Conservation (phyloP, 1,284 basidiomycete genomes). For the Chondrostereum purpureum region DNA sequence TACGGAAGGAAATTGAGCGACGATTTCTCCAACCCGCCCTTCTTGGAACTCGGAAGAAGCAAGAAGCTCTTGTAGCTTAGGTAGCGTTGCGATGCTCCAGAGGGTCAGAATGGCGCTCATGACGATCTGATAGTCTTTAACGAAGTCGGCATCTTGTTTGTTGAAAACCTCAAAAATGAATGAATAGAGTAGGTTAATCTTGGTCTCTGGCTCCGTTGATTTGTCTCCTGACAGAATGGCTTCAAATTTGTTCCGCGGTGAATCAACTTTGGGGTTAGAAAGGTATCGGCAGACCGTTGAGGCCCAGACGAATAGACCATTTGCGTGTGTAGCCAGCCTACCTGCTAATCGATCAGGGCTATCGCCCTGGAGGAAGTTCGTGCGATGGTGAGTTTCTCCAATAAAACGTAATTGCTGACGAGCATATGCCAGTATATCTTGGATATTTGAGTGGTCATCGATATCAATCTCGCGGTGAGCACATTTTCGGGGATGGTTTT, state of each 20-base stretch:
- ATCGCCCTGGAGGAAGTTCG: constrained; percentile 12
- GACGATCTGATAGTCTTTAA: constrained; percentile 14
- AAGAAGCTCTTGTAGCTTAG: constrained; percentile 13
- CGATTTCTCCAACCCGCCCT: constrained; percentile 4
- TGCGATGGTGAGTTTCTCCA: not conserved
- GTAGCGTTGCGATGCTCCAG: no score
- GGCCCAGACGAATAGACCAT: constrained; percentile 20
- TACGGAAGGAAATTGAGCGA: constrained; percentile 11
- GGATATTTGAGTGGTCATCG: not conserved
- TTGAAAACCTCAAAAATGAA: constrained; percentile 16
- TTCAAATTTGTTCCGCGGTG: constrained; percentile 14
- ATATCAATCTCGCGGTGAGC: not conserved
- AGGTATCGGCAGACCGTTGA: constrained; percentile 17
- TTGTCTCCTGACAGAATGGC: constrained; percentile 2
- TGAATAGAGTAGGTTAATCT: constrained; percentile 18
- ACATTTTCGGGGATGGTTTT: no score
- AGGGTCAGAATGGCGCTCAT: constrained; percentile 18
- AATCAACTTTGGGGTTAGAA: not conserved
- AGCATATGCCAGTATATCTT: constrained; percentile 13
- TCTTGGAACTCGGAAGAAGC: constrained; percentile 7
- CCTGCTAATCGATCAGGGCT: constrained; percentile 1
- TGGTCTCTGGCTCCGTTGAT: constrained; percentile 5
- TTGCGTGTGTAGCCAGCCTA: constrained; percentile 11
- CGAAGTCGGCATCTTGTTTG: constrained; percentile 18
- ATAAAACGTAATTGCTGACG: constrained; percentile 11